A percentile compares a stretch with the other conserved stretches of the same genome.
Conservation (phyloP, 2,329 filamentous ascomycete species). For the Xylariales sp. region DNA sequence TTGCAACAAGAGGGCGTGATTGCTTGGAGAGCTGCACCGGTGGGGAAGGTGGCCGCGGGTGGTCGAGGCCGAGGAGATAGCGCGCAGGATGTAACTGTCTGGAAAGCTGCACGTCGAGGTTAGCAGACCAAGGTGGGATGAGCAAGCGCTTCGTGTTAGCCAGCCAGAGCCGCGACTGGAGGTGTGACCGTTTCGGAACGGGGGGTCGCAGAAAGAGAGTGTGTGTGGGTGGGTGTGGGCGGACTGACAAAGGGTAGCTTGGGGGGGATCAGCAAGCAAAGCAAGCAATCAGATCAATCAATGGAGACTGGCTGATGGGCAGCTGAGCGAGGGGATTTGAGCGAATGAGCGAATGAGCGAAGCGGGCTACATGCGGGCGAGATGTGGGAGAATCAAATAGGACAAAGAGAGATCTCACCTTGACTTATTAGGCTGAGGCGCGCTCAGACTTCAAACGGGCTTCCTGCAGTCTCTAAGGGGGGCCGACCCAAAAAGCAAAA, state of each 20-base stretch:
- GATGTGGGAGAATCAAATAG: constrained; percentile 10
- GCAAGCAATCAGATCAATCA: no score
- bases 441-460: constrained; percentile 19
- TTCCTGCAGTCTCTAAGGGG: no score
- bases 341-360: not conserved
- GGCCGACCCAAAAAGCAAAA: constrained; percentile 1
- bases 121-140: constrained; percentile 17
- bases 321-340: no score
- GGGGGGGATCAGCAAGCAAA: no score
- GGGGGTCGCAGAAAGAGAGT: not conserved
- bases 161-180: constrained; percentile 9
- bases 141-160: constrained; percentile 20
- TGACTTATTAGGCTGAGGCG: no score
- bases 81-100: constrained; percentile 17
- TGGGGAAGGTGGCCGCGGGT: constrained; percentile 20
- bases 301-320: no score
- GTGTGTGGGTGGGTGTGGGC: not conserved
- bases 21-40: constrained; percentile 2
- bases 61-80: constrained; percentile 15
- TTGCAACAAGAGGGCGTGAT: constrained; percentile 15
- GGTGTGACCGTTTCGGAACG: constrained; percentile 3
- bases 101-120: constrained; percentile 21
- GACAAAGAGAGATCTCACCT: constrained; percentile 12
- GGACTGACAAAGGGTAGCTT: no score
- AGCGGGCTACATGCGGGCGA: not conserved